A percentile compares a stretch with the other conserved stretches of the same genome.
These are phyloP conservation scores for Xylariales sp. DNA, from an alignment of 2,329 filamentous ascomycete species.

Conservation along the genomic window DNA sequence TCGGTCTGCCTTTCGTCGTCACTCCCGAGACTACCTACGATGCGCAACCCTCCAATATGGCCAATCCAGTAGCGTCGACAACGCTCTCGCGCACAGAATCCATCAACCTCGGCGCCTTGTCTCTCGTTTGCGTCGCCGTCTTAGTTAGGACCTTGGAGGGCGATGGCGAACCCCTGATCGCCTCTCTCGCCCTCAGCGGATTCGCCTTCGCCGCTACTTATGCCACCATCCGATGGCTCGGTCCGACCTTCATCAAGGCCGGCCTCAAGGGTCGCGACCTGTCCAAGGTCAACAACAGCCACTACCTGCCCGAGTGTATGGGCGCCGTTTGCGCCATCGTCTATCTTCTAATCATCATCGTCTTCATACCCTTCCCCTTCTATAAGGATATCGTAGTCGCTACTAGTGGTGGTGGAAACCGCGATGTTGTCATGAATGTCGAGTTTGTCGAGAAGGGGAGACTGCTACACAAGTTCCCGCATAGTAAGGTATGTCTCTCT, in stretches of 20 bases:
- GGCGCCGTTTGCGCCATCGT: constrained; percentile 92
- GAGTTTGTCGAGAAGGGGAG: constrained; percentile 83
- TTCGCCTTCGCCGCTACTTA: constrained; percentile 86
- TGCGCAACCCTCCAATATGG: constrained; percentile 41
- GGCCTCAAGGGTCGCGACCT: constrained; percentile 92
- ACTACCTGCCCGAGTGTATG: constrained; percentile 87
- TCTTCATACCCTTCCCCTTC: constrained; percentile 96
- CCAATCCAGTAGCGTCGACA: constrained; percentile 46
- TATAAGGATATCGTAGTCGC: constrained; percentile 98
- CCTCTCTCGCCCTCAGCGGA: constrained; percentile 86
- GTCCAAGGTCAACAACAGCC: constrained; percentile 72
- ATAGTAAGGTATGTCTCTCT: constrained; percentile 77
- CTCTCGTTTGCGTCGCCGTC: constrained; percentile 76
- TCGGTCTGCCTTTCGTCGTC: not conserved
- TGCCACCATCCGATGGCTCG: constrained; percentile 92
- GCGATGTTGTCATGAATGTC: constrained; percentile 82
- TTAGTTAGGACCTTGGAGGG: constrained; percentile 81
- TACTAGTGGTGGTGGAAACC: constrained; percentile 91
- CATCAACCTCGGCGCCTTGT: constrained; percentile 70
- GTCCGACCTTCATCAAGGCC: constrained; percentile 85
- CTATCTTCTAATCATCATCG: constrained; percentile 87
- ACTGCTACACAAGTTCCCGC: constrained; percentile 90
- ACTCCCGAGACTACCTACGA: constrained; percentile 6
- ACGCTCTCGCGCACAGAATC: constrained; percentile 65
- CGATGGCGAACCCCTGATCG: constrained; percentile 89